Percentiles rank a stretch among this genome's conserved stretches.
These are phyloP conservation scores for Circinella minor DNA, from an alignment of 371 early-diverging fungal species.

Conservation along the genomic window DNA sequence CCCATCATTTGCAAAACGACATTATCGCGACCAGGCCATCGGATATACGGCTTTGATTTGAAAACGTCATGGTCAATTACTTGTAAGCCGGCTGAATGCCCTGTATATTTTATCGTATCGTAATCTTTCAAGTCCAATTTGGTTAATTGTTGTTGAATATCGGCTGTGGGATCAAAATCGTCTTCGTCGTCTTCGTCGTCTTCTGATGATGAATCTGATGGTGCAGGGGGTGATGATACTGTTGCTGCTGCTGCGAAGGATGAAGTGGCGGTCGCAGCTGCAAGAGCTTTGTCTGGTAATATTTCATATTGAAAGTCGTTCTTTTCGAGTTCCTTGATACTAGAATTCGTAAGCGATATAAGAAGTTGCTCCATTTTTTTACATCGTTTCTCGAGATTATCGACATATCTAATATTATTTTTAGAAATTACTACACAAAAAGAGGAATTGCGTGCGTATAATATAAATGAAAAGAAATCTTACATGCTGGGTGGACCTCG, in stretches of 20 bases:
- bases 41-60: conserved; percentile 38
- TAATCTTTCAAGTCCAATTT: conserved; percentile 43
- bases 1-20: conserved; percentile 42
- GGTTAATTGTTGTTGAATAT: conserved; percentile 19
- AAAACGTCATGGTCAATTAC: conserved; percentile 39
- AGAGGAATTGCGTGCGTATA: not conserved
- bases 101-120: conserved; percentile 51
- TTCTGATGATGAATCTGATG: conserved; percentile 28
- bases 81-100: conserved; percentile 46
- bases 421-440: not conserved
- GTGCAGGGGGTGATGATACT: conserved; percentile 14
- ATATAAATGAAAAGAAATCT: conserved; percentile 10
- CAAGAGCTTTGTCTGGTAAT: not conserved
- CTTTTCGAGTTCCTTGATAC: conserved; percentile 47
- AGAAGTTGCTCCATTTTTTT: conserved; percentile 52
- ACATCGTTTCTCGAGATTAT: conserved; percentile 48
- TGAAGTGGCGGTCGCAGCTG: not conserved
- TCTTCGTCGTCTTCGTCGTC: conserved; percentile 34
- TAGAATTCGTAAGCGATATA: conserved; percentile 36
- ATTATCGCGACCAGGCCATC: conserved; percentile 47
- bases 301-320: conserved; percentile 34
- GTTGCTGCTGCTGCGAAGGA: not conserved
- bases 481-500: conserved; percentile 57
- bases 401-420: conserved; percentile 39
- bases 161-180: conserved; percentile 13